These are phyloP conservation scores for Calocybe gambosa DNA, from an alignment of 1,284 basidiomycete genomes.

Conservation along the genomic window DNA sequence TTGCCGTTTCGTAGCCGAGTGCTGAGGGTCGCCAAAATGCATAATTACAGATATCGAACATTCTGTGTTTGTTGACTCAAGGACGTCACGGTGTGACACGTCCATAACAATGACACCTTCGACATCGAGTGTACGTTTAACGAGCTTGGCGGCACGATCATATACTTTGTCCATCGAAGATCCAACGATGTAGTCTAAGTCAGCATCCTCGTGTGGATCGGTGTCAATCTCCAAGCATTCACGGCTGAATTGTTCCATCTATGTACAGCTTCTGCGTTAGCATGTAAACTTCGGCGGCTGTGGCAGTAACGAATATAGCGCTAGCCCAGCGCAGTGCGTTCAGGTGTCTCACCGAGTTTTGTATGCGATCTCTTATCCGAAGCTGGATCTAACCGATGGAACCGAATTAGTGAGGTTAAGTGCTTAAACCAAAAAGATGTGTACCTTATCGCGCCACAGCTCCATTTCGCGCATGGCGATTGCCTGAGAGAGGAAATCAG, in stretches of 20 bases:
- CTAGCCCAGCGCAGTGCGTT: background rate
- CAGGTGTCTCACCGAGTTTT: constrained; percentile 61
- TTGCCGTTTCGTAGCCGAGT: constrained; percentile 40
- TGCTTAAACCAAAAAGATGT: constrained; percentile 5
- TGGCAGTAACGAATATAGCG: background rate
- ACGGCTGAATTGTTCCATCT: constrained; percentile 94
- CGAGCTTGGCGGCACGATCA: constrained; percentile 79
- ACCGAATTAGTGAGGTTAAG: background rate
- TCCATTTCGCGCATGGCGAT: constrained; percentile 97
- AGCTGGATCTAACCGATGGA: constrained; percentile 65
- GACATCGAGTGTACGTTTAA: constrained; percentile 85
- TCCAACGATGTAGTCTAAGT: constrained; percentile 29
- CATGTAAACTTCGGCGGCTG: background rate
- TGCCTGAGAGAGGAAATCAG: constrained; percentile 30
- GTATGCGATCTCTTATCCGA: constrained; percentile 85
- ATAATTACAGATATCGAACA: constrained; percentile 58
- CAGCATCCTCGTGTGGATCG: constrained; percentile 25
- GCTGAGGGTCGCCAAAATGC: constrained; percentile 35
- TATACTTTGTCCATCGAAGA: constrained; percentile 85
- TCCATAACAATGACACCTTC: constrained; percentile 92
- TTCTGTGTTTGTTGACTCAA: constrained; percentile 68
- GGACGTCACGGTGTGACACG: constrained; percentile 84
- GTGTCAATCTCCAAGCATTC: constrained; percentile 92
- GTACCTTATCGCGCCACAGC: constrained; percentile 86
- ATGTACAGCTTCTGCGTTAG: background rate